phyloP scores from a whole-genome alignment of 805 yeast species.

The Zygosaccharomyces siamensis region DNA sequence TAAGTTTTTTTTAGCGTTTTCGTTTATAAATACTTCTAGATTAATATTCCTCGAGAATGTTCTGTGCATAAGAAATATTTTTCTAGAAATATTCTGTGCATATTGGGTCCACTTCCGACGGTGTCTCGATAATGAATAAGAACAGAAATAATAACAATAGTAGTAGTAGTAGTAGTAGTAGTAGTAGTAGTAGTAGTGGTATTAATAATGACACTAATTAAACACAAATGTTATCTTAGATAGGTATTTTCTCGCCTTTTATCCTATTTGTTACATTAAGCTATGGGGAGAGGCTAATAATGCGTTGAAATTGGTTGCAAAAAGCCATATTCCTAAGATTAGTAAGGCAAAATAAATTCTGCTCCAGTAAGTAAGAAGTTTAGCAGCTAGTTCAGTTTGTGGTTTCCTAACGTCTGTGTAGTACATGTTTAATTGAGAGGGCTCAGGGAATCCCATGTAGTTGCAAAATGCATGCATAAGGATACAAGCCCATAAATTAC shows the following conservation, averaged over 20 bases:
- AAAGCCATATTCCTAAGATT: slow-evolving; percentile 19
- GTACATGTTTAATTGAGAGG: slow-evolving; percentile 19
- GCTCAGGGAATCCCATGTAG: slow-evolving; percentile 33
- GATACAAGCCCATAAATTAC: slow-evolving; percentile 31
- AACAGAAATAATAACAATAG: background rate
- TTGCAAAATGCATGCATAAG: slow-evolving; percentile 31
- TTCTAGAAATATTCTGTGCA: background rate
- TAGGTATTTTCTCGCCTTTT: background rate
- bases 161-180: background rate
- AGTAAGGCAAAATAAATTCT: slow-evolving; percentile 22
- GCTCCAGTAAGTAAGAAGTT: slow-evolving; percentile 21
- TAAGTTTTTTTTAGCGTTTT: too few species aligned
- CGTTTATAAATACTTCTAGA: background rate
- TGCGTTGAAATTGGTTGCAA: slow-evolving; percentile 13
- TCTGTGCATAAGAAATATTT: background rate
- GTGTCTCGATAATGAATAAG: background rate
- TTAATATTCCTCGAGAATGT: background rate
- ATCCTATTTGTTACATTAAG: background rate
- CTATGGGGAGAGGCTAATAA: slow-evolving; percentile 4
- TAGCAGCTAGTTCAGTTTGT: slow-evolving; percentile 5
- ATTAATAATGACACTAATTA: background rate
- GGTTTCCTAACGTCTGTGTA: slow-evolving; percentile 12
- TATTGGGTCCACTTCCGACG: background rate
- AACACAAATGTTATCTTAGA: background rate
- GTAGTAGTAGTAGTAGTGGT: background rate